Conservation (phyloP, 108 stramenopile species). For the Conticribra weissflogii region DNA sequence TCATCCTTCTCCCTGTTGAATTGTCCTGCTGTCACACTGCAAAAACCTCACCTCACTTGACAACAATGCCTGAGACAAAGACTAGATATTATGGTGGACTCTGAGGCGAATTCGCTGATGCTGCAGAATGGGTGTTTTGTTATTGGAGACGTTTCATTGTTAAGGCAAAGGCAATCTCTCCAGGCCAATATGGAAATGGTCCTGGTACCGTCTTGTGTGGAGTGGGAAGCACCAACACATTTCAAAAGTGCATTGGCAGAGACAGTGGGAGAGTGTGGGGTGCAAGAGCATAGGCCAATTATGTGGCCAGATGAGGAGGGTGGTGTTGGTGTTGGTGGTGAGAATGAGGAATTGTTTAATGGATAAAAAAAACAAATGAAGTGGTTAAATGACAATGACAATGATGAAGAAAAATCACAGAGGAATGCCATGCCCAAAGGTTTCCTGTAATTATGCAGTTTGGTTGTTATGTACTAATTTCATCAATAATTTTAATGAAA, state of each 20-base stretch:
- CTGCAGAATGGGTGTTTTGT: constrained; percentile 57
- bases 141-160: constrained; percentile 66
- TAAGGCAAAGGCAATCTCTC: constrained; percentile 40
- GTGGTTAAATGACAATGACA: no score
- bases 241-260: constrained; percentile 73
- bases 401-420: no score
- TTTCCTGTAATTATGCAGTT: no score
- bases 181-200: constrained; percentile 78
- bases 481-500: no score
- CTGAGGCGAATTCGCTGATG: constrained; percentile 60
- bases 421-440: no score
- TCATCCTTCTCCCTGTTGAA: no score
- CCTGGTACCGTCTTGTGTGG: constrained; percentile 54
- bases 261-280: constrained; percentile 82
- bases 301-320: constrained; percentile 29
- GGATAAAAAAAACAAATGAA: no score
- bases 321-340: neutral
- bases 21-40: constrained; percentile 48
- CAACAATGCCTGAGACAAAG: constrained; percentile 71
- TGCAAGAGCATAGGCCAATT: constrained; percentile 59
- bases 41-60: constrained; percentile 64
- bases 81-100: constrained; percentile 54
- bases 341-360: no score
- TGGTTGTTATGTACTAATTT: no score
- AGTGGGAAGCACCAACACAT: constrained; percentile 71